A percentile compares a stretch with the other conserved stretches of the same genome.
phyloP scores from a whole-genome alignment of 1,284 basidiomycete genomes.

The Inonotus obliquus region DNA sequence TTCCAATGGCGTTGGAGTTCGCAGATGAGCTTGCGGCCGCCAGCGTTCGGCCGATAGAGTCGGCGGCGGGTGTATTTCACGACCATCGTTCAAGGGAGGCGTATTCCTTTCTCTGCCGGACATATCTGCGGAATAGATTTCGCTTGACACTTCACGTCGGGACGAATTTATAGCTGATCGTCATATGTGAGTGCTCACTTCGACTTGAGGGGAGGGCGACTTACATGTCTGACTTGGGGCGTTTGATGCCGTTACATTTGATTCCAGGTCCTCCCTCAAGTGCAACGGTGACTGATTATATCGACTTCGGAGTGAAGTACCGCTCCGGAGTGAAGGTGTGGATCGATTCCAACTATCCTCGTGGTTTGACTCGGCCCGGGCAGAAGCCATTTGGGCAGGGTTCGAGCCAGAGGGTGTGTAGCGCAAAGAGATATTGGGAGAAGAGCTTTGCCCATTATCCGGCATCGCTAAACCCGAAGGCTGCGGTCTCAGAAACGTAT shows the following conservation, averaged over 20 bases:
- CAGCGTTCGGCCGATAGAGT: conserved; percentile 1
- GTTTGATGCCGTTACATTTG: background rate
- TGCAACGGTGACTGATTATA: background rate
- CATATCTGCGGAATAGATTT: background rate
- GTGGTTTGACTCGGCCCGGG: background rate
- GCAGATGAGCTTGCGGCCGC: conserved; percentile 7
- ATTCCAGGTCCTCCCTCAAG: background rate
- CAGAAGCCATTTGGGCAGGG: background rate
- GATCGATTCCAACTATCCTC: background rate
- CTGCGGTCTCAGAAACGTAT: background rate
- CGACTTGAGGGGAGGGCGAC: background rate
- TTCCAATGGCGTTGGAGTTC: conserved; percentile 2
- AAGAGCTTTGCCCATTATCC: background rate
- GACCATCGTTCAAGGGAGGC: background rate
- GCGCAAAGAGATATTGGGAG: background rate
- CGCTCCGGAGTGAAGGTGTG: background rate
- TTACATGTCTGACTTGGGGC: background rate
- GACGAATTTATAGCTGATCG: background rate
- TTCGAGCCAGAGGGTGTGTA: background rate
- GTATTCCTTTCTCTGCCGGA: background rate
- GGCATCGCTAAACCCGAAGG: conserved; percentile 4
- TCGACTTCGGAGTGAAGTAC: background rate
- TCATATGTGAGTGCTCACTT: background rate
- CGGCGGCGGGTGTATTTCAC: background rate
- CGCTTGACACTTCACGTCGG: background rate